Evolutionary conservation across 148 eudicot genomes (phyloP).

Genomic region (Amaranthus hypochondriacus): DNA sequence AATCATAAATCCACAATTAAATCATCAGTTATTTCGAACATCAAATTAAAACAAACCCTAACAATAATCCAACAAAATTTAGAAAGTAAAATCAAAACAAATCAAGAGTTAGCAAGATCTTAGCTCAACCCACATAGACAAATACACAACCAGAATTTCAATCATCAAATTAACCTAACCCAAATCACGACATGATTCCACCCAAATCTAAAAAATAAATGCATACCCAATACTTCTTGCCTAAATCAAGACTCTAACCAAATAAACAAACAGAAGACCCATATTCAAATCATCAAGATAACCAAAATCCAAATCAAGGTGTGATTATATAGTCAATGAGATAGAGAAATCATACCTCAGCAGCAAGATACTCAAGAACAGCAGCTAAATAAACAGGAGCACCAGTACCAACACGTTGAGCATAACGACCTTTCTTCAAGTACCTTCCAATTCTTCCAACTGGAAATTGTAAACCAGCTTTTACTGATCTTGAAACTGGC

Average conservation of each 20-base stretch:
- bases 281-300: neutral
- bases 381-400: conserved; percentile 31
- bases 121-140: no score
- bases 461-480: conserved; percentile 25
- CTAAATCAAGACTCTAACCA: neutral
- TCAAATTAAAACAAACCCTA: no score
- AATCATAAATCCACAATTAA: no score
- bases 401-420: conserved; percentile 30
- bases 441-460: conserved; percentile 24
- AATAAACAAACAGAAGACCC: neutral
- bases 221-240: neutral
- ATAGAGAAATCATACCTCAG: conserved; percentile 9
- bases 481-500: conserved; percentile 22
- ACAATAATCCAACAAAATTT: no score
- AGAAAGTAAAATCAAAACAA: no score
- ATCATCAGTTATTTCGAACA: no score
- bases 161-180: neutral
- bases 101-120: no score
- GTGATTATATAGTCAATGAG: neutral
- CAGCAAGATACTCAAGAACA: conserved; percentile 27
- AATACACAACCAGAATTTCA: no score
- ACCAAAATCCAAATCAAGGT: neutral
- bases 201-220: neutral
- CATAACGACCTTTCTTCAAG: conserved; percentile 29
- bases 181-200: no score